A percentile compares a stretch with the other conserved stretches of the same genome.
phyloP scores from a whole-genome alignment of 1,284 basidiomycete genomes.

The Austroboletus niveus region DNA sequence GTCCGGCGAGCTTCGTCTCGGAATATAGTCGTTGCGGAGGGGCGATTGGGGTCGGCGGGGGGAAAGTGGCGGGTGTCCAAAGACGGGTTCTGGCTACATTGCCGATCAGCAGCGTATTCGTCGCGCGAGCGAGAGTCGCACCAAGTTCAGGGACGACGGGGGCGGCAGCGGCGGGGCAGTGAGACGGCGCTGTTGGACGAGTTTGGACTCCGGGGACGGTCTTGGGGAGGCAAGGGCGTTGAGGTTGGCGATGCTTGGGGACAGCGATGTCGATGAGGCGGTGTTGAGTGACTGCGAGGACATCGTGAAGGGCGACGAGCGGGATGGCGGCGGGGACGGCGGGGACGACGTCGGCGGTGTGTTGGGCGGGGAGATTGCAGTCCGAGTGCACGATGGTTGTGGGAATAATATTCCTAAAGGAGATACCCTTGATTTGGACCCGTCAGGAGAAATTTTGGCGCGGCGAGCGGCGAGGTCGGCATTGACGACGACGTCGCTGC shows the following conservation, averaged over 20 bases:
- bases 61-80: slow-evolving; percentile 27
- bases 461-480: slow-evolving; percentile 7
- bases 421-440: not conserved
- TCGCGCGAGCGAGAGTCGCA: slow-evolving; percentile 7
- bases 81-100: slow-evolving; percentile 33
- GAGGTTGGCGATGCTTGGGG: slow-evolving; percentile 34
- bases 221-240: slow-evolving; percentile 31
- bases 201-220: slow-evolving; percentile 15
- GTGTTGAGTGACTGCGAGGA: slow-evolving; percentile 33
- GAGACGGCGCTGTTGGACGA: slow-evolving; percentile 26
- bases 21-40: slow-evolving; percentile 51
- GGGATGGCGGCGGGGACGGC: slow-evolving; percentile 15
- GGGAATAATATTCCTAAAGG: slow-evolving; percentile 22
- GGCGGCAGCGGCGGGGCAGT: slow-evolving; percentile 25
- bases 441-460: slow-evolving; percentile 29
- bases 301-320: slow-evolving; percentile 24
- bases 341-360: slow-evolving; percentile 24
- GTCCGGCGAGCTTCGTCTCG: slow-evolving; percentile 48
- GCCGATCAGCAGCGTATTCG: slow-evolving; percentile 10
- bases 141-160: slow-evolving; percentile 28
- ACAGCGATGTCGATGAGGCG: slow-evolving; percentile 30
- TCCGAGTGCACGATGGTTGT: slow-evolving; percentile 16
- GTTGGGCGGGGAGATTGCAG: slow-evolving; percentile 16
- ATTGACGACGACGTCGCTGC: slow-evolving; percentile 15
- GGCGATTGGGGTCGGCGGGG: slow-evolving; percentile 60